Conservation (phyloP, 164 flowering plant genomes). For the Tetracentron sinense region DNA sequence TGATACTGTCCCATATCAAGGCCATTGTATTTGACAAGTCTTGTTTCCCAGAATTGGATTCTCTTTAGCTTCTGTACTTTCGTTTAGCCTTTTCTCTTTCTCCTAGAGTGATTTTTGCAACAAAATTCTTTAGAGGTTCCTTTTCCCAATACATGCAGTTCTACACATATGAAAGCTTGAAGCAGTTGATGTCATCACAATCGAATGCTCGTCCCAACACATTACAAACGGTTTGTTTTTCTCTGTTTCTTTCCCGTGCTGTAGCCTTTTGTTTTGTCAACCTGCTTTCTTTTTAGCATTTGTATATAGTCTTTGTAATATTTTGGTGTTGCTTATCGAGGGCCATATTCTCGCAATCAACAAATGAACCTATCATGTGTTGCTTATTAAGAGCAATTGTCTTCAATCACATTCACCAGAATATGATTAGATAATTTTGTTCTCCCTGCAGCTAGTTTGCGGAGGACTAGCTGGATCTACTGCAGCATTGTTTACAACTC, state of each 20-base stretch:
- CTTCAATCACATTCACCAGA: not conserved
- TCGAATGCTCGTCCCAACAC: constrained; percentile 42
- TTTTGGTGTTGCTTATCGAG: too few species aligned
- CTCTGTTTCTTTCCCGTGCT: not conserved
- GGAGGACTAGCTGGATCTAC: constrained; percentile 95
- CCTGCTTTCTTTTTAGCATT: not conserved
- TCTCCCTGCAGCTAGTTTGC: constrained; percentile 65
- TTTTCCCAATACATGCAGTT: constrained; percentile 53
- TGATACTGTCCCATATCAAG: not conserved
- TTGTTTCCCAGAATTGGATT: constrained; percentile 4
- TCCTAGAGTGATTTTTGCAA: not conserved
- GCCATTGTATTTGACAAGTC: not conserved
- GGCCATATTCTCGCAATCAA: too few species aligned
- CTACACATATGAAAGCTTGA: constrained; percentile 90
- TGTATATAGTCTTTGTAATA: constrained; percentile 2
- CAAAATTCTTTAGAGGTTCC: not conserved
- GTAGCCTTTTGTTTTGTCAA: not conserved
- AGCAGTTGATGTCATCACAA: constrained; percentile 43
- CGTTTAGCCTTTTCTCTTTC: not conserved
- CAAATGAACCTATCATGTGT: not conserved
- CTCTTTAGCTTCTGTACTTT: not conserved
- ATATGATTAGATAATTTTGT: constrained; percentile 10
- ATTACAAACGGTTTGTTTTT: constrained; percentile 64
- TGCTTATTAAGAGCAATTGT: constrained; percentile 1
- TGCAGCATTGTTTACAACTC: constrained; percentile 91